Percentiles rank a stretch among this genome's conserved stretches.
These are phyloP conservation scores for Trichoderma sp. DNA, from an alignment of 2,329 filamentous ascomycete species.

Conservation along the genomic window DNA sequence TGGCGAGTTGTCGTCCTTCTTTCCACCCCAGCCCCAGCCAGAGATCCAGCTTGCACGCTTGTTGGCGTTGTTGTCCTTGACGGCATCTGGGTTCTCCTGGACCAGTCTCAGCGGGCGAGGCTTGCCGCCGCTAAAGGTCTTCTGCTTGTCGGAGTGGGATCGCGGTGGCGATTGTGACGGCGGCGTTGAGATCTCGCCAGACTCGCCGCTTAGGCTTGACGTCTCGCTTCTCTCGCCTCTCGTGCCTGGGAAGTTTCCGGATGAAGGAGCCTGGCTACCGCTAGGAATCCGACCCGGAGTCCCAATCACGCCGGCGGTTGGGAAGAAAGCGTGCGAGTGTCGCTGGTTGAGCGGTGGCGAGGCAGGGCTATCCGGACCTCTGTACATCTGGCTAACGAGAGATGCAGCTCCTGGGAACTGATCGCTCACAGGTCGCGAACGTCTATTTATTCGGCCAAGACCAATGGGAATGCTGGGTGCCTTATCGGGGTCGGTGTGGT, in stretches of 20 bases:
- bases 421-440: conserved; percentile 60
- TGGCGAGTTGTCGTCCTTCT: conserved; percentile 47
- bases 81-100: conserved; percentile 65
- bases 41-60: conserved; percentile 65
- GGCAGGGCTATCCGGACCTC: conserved; percentile 63
- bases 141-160: conserved; percentile 52
- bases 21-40: conserved; percentile 52
- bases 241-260: conserved; percentile 71
- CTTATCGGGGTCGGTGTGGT: conserved; percentile 65
- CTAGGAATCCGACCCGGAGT: conserved; percentile 55
- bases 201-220: conserved; percentile 66
- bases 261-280: conserved; percentile 44
- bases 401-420: conserved; percentile 63
- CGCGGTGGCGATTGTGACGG: conserved; percentile 55
- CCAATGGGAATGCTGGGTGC: conserved; percentile 74
- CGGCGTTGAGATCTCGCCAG: conserved; percentile 50
- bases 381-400: conserved; percentile 88
- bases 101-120: conserved; percentile 83
- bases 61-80: conserved; percentile 53
- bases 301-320: conserved; percentile 46
- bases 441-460: conserved; percentile 53
- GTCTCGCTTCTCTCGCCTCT: conserved; percentile 63
- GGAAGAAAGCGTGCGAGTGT: conserved; percentile 64
- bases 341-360: conserved; percentile 61
- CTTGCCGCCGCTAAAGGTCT: conserved; percentile 64